These are phyloP conservation scores for Boletellus emodensis DNA, from an alignment of 768 basidiomycete species.

Conservation along the genomic window DNA sequence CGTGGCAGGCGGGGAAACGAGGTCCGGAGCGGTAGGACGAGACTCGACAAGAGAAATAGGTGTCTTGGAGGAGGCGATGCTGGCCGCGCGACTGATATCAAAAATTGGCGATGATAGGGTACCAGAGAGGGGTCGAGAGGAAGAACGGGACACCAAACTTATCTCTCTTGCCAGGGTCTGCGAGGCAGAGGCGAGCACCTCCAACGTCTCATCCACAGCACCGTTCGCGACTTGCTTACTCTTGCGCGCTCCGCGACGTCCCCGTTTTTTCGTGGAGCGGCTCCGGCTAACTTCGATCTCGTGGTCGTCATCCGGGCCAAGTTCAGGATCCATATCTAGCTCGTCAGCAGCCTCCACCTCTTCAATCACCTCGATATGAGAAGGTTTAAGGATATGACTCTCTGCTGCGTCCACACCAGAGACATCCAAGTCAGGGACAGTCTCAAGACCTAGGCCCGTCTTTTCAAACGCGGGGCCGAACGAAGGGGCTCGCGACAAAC, in stretches of 20 bases:
- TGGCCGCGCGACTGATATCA: constrained; percentile 23
- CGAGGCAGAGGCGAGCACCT: constrained; percentile 72
- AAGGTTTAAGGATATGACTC: constrained; percentile 25
- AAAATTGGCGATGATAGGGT: constrained; percentile 14
- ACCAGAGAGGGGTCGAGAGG: constrained; percentile 30
- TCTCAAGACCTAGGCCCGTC: constrained; percentile 43
- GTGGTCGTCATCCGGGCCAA: constrained; percentile 17
- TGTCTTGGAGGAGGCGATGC: constrained; percentile 34
- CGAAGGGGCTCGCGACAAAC: constrained; percentile 62
- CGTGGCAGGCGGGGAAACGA: constrained; percentile 22
- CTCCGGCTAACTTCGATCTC: constrained; percentile 35
- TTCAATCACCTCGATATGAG: constrained; percentile 32
- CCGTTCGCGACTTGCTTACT: constrained; percentile 42
- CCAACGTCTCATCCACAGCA: constrained; percentile 52
- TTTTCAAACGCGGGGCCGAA: constrained; percentile 44
- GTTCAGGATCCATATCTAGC: constrained; percentile 24
- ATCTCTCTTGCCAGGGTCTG: constrained; percentile 83
- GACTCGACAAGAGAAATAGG: constrained; percentile 34
- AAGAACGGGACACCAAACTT: constrained; percentile 57
- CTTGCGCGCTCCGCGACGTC: constrained; percentile 83
- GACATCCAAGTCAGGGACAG: constrained; percentile 48
- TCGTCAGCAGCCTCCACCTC: constrained; percentile 36
- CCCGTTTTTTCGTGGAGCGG: constrained; percentile 71
- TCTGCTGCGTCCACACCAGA: constrained; percentile 41
- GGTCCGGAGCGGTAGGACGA: constrained; percentile 12